Conservation (phyloP, 176 grass and related monocot genomes). For the Carex littledalei region DNA sequence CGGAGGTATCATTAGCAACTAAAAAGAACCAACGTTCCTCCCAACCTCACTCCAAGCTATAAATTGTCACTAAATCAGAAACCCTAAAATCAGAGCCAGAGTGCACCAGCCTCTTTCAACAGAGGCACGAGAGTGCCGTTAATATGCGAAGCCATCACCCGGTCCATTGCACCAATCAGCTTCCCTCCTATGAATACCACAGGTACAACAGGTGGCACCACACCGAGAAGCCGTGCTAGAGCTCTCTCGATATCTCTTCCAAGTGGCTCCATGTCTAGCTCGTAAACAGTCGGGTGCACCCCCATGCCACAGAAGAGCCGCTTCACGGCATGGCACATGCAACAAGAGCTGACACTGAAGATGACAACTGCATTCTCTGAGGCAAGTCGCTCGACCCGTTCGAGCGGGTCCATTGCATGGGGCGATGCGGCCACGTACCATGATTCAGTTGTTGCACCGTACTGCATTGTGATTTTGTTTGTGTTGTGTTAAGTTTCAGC, state of each 20-base stretch:
- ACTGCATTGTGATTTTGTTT: conserved; percentile 52
- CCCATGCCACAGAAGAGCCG: conserved; percentile 99
- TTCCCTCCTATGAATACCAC: conserved; percentile 90
- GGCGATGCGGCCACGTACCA: conserved; percentile 49
- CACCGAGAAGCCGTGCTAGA: conserved; percentile 57
- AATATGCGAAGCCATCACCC: conserved; percentile 90
- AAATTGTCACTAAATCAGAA: conserved; percentile 11
- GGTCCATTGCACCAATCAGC: conserved; percentile 84
- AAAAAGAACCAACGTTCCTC: conserved; percentile 23
- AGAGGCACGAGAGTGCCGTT: conserved; percentile 88
- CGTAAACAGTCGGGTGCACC: conserved; percentile 80
- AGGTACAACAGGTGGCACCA: conserved; percentile 41
- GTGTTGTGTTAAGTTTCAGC: not conserved
- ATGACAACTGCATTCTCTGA: conserved; percentile 93
- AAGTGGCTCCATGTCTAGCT: conserved; percentile 79
- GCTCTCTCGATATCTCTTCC: conserved; percentile 74
- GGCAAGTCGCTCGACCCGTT: conserved; percentile 67
- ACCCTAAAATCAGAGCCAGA: conserved; percentile 65
- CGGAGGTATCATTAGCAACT: conserved; percentile 23
- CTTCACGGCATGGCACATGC: conserved; percentile 99
- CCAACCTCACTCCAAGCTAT: conserved; percentile 15
- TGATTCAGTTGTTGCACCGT: conserved; percentile 66
- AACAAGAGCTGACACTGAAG: conserved; percentile 97
- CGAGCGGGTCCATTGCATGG: conserved; percentile 50
- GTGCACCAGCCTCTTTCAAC: conserved; percentile 85